Base-by-base conservation (phyloP, 106 monocot genomes). In the Cymbidium sinense region DNA sequence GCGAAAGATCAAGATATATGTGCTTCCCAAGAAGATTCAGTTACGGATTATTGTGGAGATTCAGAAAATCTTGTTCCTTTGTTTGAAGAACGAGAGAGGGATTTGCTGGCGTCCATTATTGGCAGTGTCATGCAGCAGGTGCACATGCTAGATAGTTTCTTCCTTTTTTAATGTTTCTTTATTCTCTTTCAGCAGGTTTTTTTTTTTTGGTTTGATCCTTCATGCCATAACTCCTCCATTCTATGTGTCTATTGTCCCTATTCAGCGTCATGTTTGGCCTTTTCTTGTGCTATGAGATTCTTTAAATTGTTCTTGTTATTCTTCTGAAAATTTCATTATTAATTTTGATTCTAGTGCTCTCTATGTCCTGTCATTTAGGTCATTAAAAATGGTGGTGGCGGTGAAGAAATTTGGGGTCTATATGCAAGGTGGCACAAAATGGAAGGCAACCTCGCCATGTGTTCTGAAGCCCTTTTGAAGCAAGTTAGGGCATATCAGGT, bases 401-500 rank as follows among this genome's bases (percentile, higher is more conserved):
- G 58, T 69, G 79, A 76, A 67, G 88, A 78, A 50, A 84, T 99
- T 70, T 99, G 99, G 99, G 92, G 87, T 76, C 37, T 99, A 43
- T 95, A 92, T 87, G 95, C 99, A 29, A 92, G 92, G 54, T 99
- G 94, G 94, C 94, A 94, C 75, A 87, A 82, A 80, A 83, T 90
- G 6, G 94, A 92, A 77, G 98, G 98, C 61, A 79, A 99, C 76
- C 84, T 99, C 17, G 31, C 72, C 30, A 89, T 91, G 87, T 95
- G 95, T 72, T 82, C 87, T 81, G 99, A 99, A 91, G 99, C 99
- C 43, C 85, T 99, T 43, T 79, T 95, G 85, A 99, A 93, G 82
- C 91, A 93, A 89, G 86, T 99, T 80, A 86, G 99, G 75, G 90
- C 99, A 43, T 91, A 89, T 70, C 95, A 95, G 95, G 96, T 99